Evolutionary conservation across 2,329 filamentous ascomycete species (phyloP).

Genomic region (Pyrenochaeta sp.): DNA sequence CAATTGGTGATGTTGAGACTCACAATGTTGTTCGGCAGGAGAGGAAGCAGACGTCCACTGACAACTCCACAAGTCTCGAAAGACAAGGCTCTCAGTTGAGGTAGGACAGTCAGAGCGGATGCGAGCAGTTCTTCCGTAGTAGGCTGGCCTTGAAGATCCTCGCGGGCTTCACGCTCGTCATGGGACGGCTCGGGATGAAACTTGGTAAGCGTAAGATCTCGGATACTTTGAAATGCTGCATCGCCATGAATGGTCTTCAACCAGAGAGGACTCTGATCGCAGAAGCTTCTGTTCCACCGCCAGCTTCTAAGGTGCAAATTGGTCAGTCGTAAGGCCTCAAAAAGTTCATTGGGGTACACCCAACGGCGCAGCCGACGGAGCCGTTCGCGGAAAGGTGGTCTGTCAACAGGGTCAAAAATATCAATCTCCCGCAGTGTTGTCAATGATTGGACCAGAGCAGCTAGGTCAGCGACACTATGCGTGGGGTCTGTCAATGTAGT

Average conservation of each 20-base stretch:
- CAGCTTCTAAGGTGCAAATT: slow-evolving; percentile 59
- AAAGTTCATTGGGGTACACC: slow-evolving; percentile 73
- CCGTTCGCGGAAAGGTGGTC: slow-evolving; percentile 70
- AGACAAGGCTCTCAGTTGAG: slow-evolving; percentile 70
- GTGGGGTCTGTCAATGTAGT: slow-evolving; percentile 64
- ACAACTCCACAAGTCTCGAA: slow-evolving; percentile 80
- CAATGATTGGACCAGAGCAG: slow-evolving; percentile 68
- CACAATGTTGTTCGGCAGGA: slow-evolving; percentile 71
- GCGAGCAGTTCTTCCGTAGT: slow-evolving; percentile 55
- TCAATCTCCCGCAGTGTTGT: slow-evolving; percentile 75
- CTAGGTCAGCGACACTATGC: slow-evolving; percentile 64
- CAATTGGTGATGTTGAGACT: slow-evolving; percentile 82
- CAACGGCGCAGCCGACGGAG: slow-evolving; percentile 65
- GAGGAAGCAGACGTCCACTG: slow-evolving; percentile 71
- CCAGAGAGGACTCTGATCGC: slow-evolving; percentile 43
- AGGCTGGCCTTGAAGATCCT: slow-evolving; percentile 24
- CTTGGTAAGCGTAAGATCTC: slow-evolving; percentile 47
- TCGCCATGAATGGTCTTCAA: slow-evolving; percentile 58
- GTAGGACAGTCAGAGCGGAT: slow-evolving; percentile 65
- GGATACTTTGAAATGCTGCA: slow-evolving; percentile 47
- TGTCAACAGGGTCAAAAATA: slow-evolving; percentile 74
- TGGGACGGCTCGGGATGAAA: slow-evolving; percentile 34
- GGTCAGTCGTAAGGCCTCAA: slow-evolving; percentile 67
- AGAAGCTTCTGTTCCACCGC: slow-evolving; percentile 65
- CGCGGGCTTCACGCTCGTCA: slow-evolving; percentile 15